A percentile compares a stretch with the other conserved stretches of the same genome.
These are phyloP conservation scores for Lactifluus hygrophoroides DNA, from an alignment of 768 basidiomycete species.

Conservation along the genomic window DNA sequence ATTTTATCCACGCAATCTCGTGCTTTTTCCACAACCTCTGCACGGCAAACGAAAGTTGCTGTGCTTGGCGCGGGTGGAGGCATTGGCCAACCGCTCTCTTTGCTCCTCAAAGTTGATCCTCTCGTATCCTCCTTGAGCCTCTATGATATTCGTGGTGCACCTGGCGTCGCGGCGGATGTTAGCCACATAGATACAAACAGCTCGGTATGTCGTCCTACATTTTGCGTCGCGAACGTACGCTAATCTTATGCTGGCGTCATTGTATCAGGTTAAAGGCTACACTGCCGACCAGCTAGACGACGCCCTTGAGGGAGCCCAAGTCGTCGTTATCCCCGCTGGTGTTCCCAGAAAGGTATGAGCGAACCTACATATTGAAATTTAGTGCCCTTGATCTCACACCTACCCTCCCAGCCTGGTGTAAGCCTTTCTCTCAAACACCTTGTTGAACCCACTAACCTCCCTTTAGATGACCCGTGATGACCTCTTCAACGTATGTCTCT, in stretches of 20 bases:
- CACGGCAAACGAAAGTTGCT: slow-evolving; percentile 78
- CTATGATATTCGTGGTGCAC: slow-evolving; percentile 92
- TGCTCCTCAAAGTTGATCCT: slow-evolving; percentile 90
- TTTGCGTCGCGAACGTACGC: neutral
- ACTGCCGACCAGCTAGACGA: slow-evolving; percentile 81
- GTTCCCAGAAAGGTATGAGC: slow-evolving; percentile 87
- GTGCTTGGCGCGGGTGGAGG: slow-evolving; percentile 98
- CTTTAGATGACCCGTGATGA: slow-evolving; percentile 91
- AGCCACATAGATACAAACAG: slow-evolving; percentile 86
- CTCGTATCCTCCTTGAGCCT: slow-evolving; percentile 77
- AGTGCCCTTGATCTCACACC: slow-evolving; percentile 23
- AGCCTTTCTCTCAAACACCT: slow-evolving; percentile 30
- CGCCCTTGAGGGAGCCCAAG: slow-evolving; percentile 82
- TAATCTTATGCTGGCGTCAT: neutral
- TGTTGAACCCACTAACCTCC: slow-evolving; percentile 23
- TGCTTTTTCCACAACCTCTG: slow-evolving; percentile 66
- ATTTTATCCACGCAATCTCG: slow-evolving; percentile 47
- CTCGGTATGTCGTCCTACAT: slow-evolving; percentile 43
- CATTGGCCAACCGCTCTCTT: slow-evolving; percentile 94
- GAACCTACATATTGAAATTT: neutral
- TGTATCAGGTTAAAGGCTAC: slow-evolving; percentile 61
- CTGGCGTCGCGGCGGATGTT: slow-evolving; percentile 96
- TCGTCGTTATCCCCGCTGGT: slow-evolving; percentile 97
- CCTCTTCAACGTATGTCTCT: slow-evolving; percentile 78
- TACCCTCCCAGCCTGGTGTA: slow-evolving; percentile 62